phyloP scores from a whole-genome alignment of 2,329 filamentous ascomycete species.

The Aspergillus sclerotialis region DNA sequence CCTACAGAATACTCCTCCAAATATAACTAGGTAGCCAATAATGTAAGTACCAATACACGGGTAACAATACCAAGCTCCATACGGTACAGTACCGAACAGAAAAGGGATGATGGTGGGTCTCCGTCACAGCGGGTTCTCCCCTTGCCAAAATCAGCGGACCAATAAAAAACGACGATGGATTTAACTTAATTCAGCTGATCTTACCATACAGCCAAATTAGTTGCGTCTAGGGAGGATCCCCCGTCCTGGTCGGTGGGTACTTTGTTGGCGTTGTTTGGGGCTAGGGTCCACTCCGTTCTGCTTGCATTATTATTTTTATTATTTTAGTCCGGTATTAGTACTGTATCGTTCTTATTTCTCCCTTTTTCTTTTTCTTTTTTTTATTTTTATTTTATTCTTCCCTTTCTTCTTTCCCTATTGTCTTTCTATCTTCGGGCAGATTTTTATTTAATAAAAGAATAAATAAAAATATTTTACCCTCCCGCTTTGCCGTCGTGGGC shows the following conservation, averaged over 20 bases:
- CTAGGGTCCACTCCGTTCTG: too few species aligned
- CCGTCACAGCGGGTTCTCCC: neutral
- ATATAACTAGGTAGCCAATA: too few species aligned
- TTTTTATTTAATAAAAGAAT: too few species aligned
- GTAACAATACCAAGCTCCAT: conserved; percentile 2
- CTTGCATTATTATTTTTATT: too few species aligned
- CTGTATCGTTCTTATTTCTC: conserved; percentile 4
- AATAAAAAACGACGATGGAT: conserved; percentile 2
- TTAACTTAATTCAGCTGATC: conserved; percentile 30
- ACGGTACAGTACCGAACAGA: neutral
- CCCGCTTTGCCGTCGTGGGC: conserved; percentile 15
- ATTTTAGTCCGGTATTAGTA: too few species aligned
- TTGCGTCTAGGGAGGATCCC: conserved; percentile 20
- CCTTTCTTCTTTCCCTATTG: conserved; percentile 1
- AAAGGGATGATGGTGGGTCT: neutral
- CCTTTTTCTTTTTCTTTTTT: neutral
- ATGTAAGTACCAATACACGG: conserved; percentile 1
- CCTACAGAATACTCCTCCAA: too few species aligned
- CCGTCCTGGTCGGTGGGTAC: conserved; percentile 32
- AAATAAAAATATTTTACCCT: too few species aligned
- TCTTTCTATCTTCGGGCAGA: too few species aligned
- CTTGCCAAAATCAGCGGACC: neutral
- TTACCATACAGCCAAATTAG: conserved; percentile 18
- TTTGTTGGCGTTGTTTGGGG: too few species aligned
- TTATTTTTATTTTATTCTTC: conserved; percentile 1